These are phyloP conservation scores for Adansonia gregorii DNA, from an alignment of 441 rosid species.

Conservation along the genomic window DNA sequence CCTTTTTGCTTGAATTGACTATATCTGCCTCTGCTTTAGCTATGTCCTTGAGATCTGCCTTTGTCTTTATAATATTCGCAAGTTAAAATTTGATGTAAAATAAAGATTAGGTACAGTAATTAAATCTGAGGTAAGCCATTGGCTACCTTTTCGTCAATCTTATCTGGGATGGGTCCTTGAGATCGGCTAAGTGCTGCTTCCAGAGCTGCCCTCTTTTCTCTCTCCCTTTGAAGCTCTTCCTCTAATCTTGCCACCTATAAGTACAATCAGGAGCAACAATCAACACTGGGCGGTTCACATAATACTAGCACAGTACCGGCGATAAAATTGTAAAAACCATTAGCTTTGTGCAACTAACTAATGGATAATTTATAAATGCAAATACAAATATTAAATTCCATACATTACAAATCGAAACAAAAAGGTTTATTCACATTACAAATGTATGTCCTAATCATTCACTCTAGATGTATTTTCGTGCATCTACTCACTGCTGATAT, in stretches of 20 bases:
- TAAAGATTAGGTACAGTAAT: slow-evolving; percentile 27
- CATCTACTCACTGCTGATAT: not conserved
- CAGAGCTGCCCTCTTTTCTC: slow-evolving; percentile 60
- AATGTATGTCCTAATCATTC: not conserved
- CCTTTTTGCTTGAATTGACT: slow-evolving; percentile 60
- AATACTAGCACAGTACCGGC: not conserved
- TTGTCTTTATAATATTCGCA: slow-evolving; percentile 49
- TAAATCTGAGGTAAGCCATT: slow-evolving; percentile 32
- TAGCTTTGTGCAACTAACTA: not conserved
- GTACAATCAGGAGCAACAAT: slow-evolving; percentile 9
- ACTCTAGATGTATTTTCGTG: not conserved
- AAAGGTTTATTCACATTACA: not conserved
- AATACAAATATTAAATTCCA: not conserved
- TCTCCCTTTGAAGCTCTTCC: slow-evolving; percentile 81
- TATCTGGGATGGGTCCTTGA: slow-evolving; percentile 44
- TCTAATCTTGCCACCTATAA: slow-evolving; percentile 78
- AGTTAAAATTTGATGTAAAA: slow-evolving; percentile 35
- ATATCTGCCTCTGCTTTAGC: slow-evolving; percentile 68
- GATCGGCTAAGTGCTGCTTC: slow-evolving; percentile 66
- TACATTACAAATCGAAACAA: not conserved
- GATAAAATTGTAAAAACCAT: not conserved
- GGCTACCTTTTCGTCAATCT: slow-evolving; percentile 64
- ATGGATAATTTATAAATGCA: not conserved
- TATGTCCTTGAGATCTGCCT: slow-evolving; percentile 67
- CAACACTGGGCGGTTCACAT: not conserved